A percentile compares a stretch with the other conserved stretches of the same genome.
These are phyloP conservation scores for Globisporangium cederbergense DNA, from an alignment of 352 stramenopile genomes.

Conservation along the genomic window DNA sequence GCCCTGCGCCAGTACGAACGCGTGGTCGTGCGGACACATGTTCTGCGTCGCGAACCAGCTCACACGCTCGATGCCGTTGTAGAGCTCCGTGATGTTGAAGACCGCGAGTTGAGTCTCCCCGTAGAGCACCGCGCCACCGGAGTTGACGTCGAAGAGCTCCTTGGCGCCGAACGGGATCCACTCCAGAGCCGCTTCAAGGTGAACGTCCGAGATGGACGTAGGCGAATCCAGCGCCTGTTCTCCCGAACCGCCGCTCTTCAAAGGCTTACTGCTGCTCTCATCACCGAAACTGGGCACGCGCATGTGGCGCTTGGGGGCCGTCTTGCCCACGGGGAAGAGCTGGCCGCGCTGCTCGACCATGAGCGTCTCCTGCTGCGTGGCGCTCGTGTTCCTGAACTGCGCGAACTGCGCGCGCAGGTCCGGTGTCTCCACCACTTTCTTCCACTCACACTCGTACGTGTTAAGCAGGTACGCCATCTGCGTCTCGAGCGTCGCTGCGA, in stretches of 20 bases:
- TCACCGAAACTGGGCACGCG: conserved; percentile 43
- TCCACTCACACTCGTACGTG: conserved; percentile 94
- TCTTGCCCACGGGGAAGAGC: conserved; percentile 73
- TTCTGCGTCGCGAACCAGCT: conserved; percentile 93
- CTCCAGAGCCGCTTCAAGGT: conserved; percentile 19
- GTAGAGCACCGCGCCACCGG: conserved; percentile 86
- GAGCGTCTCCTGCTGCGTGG: conserved; percentile 56
- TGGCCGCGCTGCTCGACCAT: conserved; percentile 82
- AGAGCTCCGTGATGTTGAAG: conserved; percentile 81
- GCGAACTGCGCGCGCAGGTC: conserved; percentile 78
- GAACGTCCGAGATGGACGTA: conserved; percentile 29
- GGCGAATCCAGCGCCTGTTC: conserved; percentile 22
- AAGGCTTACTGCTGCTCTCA: conserved; percentile 4
- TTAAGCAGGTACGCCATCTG: conserved; percentile 90
- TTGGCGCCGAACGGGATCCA: conserved; percentile 81
- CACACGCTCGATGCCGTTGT: conserved; percentile 54
- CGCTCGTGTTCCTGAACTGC: conserved; percentile 90
- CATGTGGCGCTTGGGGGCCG: conserved; percentile 53
- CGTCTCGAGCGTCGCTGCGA: conserved; percentile 68
- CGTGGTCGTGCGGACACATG: conserved; percentile 91
- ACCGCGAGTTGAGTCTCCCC: conserved; percentile 89
- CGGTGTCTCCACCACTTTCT: conserved; percentile 87
- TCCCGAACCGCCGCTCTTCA: not conserved
- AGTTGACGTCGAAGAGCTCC: conserved; percentile 75
- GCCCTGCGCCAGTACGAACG: conserved; percentile 91